Conservation (phyloP, 2,329 filamentous ascomycete genomes). For the Stenocarpella maydis region DNA sequence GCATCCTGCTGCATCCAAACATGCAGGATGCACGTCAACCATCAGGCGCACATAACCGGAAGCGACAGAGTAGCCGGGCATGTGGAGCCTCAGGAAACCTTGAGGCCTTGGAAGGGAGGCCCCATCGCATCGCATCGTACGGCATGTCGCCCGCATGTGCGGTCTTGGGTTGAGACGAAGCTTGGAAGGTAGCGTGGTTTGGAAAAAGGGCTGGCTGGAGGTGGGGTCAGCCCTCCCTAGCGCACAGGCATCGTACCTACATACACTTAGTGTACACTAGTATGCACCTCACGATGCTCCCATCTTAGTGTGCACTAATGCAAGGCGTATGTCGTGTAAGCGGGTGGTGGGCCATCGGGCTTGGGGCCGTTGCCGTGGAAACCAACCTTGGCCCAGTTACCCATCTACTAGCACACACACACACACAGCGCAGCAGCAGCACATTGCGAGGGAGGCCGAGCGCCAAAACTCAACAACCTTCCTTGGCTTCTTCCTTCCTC, state of each 20-base stretch:
- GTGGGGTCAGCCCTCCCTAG: constrained; percentile 7
- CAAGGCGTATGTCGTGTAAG: too few species aligned
- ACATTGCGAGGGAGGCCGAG: background rate
- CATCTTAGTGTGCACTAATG: too few species aligned
- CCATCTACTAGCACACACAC: too few species aligned
- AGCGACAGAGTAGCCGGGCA: background rate
- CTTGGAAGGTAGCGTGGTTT: constrained; percentile 17
- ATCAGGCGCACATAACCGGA: constrained; percentile 12
- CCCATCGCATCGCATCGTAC: background rate
- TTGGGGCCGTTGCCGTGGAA: constrained; percentile 19
- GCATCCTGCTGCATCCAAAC: constrained; percentile 7
- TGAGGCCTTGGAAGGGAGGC: constrained; percentile 1
- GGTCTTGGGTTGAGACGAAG: constrained; percentile 12
- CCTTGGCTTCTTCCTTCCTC: too few species aligned
- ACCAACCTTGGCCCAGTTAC: constrained; percentile 7
- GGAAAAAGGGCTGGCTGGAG: background rate
- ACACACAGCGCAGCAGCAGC: too few species aligned
- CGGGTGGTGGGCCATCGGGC: constrained; percentile 1
- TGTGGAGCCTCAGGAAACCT: constrained; percentile 15
- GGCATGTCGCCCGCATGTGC: background rate
- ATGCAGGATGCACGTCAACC: constrained; percentile 24
- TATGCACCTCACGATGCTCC: too few species aligned
- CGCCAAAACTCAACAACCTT: constrained; percentile 12
- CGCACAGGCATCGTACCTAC: constrained; percentile 12
- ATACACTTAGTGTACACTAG: background rate